Percentiles rank a stretch among this genome's conserved stretches.
These are phyloP conservation scores for Chaetomiaceae sp. DNA, from an alignment of 2,329 filamentous ascomycete genomes.

Conservation along the genomic window DNA sequence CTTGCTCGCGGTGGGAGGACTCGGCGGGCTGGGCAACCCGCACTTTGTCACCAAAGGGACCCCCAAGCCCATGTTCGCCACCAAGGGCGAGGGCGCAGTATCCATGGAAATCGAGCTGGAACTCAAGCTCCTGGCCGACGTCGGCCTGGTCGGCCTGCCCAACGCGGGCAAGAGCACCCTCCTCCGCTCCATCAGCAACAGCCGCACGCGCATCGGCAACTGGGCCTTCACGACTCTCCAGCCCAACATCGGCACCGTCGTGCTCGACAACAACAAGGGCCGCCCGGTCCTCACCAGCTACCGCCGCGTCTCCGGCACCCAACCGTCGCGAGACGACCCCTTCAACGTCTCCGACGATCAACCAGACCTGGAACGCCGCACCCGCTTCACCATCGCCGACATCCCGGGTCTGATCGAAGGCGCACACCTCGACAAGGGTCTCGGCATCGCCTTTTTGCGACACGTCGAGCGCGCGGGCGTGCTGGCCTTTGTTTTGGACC, in stretches of 20 bases:
- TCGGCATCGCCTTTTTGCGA: slow-evolving; percentile 86
- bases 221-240: slow-evolving; percentile 97
- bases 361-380: slow-evolving; percentile 54
- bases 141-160: slow-evolving; percentile 88
- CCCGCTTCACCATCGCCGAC: slow-evolving; percentile 88
- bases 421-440: slow-evolving; percentile 84
- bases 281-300: slow-evolving; percentile 52
- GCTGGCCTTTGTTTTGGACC: slow-evolving; percentile 88
- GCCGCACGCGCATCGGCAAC: slow-evolving; percentile 80
- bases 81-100: slow-evolving; percentile 75
- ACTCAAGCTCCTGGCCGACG: slow-evolving; percentile 89
- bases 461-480: slow-evolving; percentile 93
- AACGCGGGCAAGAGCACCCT: slow-evolving; percentile 97
- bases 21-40: slow-evolving; percentile 88
- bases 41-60: slow-evolving; percentile 79
- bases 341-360: slow-evolving; percentile 36
- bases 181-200: slow-evolving; percentile 80
- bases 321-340: slow-evolving; percentile 31
- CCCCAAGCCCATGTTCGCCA: slow-evolving; percentile 79
- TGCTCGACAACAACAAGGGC: slow-evolving; percentile 81
- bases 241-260: slow-evolving; percentile 92
- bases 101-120: slow-evolving; percentile 80
- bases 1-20: slow-evolving; percentile 78
- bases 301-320: slow-evolving; percentile 38
- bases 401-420: slow-evolving; percentile 92